Evolutionary conservation across 2,329 filamentous ascomycete genomes (phyloP), one percentile per base, ranked within the genome.

Genomic region (Exutisphaerella laricina): DNA sequence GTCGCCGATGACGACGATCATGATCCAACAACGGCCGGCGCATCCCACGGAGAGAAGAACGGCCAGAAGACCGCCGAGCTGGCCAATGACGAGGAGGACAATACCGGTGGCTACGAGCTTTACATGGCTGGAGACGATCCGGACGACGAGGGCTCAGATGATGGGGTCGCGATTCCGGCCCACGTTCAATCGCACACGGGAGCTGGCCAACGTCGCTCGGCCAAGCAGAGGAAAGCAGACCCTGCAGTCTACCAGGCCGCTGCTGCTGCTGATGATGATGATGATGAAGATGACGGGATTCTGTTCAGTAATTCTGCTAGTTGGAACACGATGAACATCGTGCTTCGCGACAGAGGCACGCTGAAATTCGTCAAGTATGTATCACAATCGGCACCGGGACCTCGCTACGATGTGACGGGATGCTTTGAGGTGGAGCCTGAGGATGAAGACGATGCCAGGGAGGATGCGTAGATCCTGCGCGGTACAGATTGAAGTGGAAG

Each of bases 291-390:
- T 45, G 82, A 85, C 53, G 80, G 80, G 0, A 78, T 85, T 39
- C 65, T 86, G 23, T 84, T 86, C 61, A 80, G 76, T 34, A 82
- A 80, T 57, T 74, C 80, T 0, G 80, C 82, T 2, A 70, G 72
- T 5, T 98, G 92, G 92, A 97, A 97, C 66, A 87, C 85, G 51
- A 74, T 98, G 70, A 88, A 84, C 51, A 79, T 98, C 53, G 92
- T 97, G 22, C 70, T 97, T 54, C 78, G 92, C 45, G 92, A 98
- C 62, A 80, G 79, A 54, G 89, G 87, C 10, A 84, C 85, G 10
- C 72, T 98, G 60, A 83, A 87, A 63, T 98, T 98, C 62, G 88
- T 97, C 59, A 98, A 97, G 72, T 98, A 97, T 64, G 84, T 98
- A 16, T 94, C 85, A 66, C 74, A 74, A 46, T 78, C 75, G 38